Evolutionary conservation across 768 basidiomycete genomes (phyloP).

Genomic region (Mycena latifolia): DNA sequence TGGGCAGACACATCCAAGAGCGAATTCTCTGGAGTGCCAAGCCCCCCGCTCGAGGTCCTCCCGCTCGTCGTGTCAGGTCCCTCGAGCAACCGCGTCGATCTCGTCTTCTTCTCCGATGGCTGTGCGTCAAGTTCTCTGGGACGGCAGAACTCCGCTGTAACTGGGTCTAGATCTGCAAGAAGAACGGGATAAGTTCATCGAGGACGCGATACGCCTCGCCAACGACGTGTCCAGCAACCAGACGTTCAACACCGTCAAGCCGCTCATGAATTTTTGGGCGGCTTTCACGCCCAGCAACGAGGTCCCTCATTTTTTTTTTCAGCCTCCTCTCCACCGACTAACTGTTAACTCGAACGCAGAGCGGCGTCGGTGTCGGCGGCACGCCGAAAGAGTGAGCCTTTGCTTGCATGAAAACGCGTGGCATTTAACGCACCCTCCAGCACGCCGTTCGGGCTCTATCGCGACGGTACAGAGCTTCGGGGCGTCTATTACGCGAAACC

Average conservation of each 20-base stretch:
- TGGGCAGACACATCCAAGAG: constrained; percentile 6
- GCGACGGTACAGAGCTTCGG: constrained; percentile 82
- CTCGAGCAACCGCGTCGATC: constrained; percentile 74
- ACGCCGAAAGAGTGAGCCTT: constrained; percentile 72
- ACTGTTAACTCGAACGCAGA: constrained; percentile 51
- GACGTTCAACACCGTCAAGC: constrained; percentile 82
- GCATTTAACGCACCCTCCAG: constrained; percentile 49
- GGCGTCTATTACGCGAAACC: constrained; percentile 79
- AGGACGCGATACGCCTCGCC: constrained; percentile 75
- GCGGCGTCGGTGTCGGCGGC: constrained; percentile 78
- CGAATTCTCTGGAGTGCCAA: constrained; percentile 30
- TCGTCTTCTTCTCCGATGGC: constrained; percentile 85
- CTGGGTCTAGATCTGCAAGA: constrained; percentile 59
- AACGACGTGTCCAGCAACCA: constrained; percentile 78
- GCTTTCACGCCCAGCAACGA: constrained; percentile 82
- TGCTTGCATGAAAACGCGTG: not conserved
- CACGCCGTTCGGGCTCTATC: constrained; percentile 81
- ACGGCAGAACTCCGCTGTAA: not conserved
- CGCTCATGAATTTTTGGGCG: constrained; percentile 86
- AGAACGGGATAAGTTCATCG: constrained; percentile 74
- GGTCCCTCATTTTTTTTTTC: constrained; percentile 51
- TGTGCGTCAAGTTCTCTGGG: constrained; percentile 59
- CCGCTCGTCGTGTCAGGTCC: constrained; percentile 74
- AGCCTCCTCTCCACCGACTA: not conserved
- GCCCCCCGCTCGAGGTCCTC: constrained; percentile 64